Base-by-base conservation (phyloP, 2,329 filamentous ascomycete genomes). In the Ophiocordyceps australis region DNA sequence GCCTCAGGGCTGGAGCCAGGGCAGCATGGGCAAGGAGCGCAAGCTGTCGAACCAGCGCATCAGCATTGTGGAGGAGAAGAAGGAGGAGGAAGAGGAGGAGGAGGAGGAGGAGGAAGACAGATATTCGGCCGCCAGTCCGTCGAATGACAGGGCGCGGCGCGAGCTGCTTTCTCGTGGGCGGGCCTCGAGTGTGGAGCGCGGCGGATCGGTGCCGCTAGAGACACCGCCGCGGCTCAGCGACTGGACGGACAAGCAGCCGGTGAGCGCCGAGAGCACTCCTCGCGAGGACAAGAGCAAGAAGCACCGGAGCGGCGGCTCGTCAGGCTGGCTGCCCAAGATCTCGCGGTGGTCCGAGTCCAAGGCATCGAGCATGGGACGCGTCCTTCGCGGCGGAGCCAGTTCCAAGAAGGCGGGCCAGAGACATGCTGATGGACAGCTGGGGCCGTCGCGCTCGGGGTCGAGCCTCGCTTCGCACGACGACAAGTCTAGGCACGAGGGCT, bases 341-440 rank as follows among this genome's bases (percentile, higher is more conserved):
- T 95, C 89, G 5, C 71, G 89, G 22, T 98, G 89, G 89, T 95
- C 86, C 0, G 89, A 91, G 54, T 95, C 86, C 3, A 98, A 89
- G 0, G 69, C 85, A 4, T 93, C 83, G 1, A 92, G 82, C 32
- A 72, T 83, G 22, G 74, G 80, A 23, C 76, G 77, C 38, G 77
- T 75, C 21, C 77, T 85, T 46, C 70, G 76, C 21, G 70, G 67
- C 39, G 80, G 71, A 39, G 61, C 59, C 23, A 59, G 61, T 24
- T 57, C 52, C 14, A 59, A 58, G 43, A 68, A 64, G 39, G 60
- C 65, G 22, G 29, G 29, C 13, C 58, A 59, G 53, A 73, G 57
- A 52, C 72, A 59, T 47, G 74, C 57, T 52, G 73, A 50, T 48
- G 71, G 52, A 18, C 38, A 49, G 19, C 50, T 58, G 4, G n/a